Evolutionary conservation across 495 filamentous ascomycete genomes (phyloP).

Genomic region (Paragyromitra xinjiangensis): DNA sequence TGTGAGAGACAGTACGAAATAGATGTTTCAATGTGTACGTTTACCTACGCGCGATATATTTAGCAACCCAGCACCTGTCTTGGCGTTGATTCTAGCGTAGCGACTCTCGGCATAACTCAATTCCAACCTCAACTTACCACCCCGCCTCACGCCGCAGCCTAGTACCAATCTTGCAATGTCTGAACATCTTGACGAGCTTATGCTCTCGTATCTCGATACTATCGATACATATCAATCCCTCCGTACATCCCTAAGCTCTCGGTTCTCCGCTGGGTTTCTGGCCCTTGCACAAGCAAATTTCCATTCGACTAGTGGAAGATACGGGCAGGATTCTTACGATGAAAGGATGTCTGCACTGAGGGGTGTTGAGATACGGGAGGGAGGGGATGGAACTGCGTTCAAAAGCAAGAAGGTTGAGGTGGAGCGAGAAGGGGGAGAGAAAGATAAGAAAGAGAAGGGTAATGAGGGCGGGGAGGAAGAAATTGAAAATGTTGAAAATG

Average conservation of each 20-base stretch:
- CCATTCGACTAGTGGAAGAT: slow-evolving; percentile 56
- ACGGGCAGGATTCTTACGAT: slow-evolving; percentile 62
- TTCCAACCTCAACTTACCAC: slow-evolving; percentile 7
- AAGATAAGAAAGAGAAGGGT: background rate
- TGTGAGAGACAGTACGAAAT: background rate
- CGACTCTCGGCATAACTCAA: slow-evolving; percentile 14
- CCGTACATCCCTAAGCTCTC: slow-evolving; percentile 4
- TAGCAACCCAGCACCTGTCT: background rate
- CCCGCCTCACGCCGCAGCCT: background rate
- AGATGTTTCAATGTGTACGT: background rate
- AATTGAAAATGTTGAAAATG: background rate
- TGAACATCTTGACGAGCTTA: slow-evolving; percentile 34
- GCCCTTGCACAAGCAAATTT: slow-evolving; percentile 63
- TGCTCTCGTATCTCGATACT: slow-evolving; percentile 44
- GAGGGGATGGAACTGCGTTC: slow-evolving; percentile 1
- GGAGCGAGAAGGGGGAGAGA: background rate
- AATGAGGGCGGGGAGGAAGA: background rate
- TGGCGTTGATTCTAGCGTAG: slow-evolving; percentile 10
- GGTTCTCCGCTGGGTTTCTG: slow-evolving; percentile 57
- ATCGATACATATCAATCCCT: slow-evolving; percentile 49
- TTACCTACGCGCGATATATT: background rate
- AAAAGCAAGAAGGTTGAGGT: slow-evolving; percentile 17
- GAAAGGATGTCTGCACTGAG: slow-evolving; percentile 60
- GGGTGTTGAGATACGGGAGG: slow-evolving; percentile 53
- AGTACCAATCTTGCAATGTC: slow-evolving; percentile 24